These are phyloP conservation scores for Clonostachys rhizophaga DNA, from an alignment of 2,329 filamentous ascomycete species.

Conservation along the genomic window DNA sequence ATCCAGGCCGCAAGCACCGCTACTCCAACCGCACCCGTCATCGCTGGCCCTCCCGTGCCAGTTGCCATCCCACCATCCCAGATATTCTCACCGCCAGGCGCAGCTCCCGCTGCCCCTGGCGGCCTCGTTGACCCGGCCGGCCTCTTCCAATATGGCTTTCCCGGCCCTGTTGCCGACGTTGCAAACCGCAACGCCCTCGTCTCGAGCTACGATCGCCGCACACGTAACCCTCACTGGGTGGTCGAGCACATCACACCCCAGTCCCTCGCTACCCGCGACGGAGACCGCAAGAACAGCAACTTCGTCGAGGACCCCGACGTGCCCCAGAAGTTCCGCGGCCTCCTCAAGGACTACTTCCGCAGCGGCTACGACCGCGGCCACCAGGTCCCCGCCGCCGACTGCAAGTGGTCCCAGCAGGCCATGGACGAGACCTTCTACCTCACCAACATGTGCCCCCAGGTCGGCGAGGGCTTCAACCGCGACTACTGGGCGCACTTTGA, in stretches of 20 bases:
- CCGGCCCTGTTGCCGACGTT: slow-evolving; percentile 82
- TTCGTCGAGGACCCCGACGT: slow-evolving; percentile 81
- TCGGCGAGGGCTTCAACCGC: slow-evolving; percentile 96
- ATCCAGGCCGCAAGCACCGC: slow-evolving; percentile 21
- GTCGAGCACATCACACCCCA: slow-evolving; percentile 92
- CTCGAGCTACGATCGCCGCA: slow-evolving; percentile 85
- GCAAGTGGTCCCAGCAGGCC: slow-evolving; percentile 88
- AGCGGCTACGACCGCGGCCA: slow-evolving; percentile 94
- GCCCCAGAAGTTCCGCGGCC: slow-evolving; percentile 82
- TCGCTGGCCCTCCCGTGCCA: slow-evolving; percentile 17
- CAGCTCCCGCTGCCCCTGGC: slow-evolving; percentile 14
- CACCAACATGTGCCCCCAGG: slow-evolving; percentile 97
- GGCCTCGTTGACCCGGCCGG: slow-evolving; percentile 67
- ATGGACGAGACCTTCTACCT: slow-evolving; percentile 96
- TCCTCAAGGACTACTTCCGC: slow-evolving; percentile 89
- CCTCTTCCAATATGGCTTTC: slow-evolving; percentile 84
- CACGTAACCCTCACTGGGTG: slow-evolving; percentile 90
- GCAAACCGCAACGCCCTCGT: slow-evolving; percentile 72
- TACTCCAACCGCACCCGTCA: slow-evolving; percentile 14
- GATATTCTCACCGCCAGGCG: slow-evolving; percentile 31
- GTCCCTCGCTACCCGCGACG: slow-evolving; percentile 70
- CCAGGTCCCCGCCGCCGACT: slow-evolving; percentile 94
- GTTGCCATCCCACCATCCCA: slow-evolving; percentile 54
- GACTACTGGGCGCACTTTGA: slow-evolving; percentile 99
- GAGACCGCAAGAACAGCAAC: slow-evolving; percentile 75